phyloP scores from a whole-genome alignment of 1,139 yeast genomes.

The Taiozyma sp. region DNA sequence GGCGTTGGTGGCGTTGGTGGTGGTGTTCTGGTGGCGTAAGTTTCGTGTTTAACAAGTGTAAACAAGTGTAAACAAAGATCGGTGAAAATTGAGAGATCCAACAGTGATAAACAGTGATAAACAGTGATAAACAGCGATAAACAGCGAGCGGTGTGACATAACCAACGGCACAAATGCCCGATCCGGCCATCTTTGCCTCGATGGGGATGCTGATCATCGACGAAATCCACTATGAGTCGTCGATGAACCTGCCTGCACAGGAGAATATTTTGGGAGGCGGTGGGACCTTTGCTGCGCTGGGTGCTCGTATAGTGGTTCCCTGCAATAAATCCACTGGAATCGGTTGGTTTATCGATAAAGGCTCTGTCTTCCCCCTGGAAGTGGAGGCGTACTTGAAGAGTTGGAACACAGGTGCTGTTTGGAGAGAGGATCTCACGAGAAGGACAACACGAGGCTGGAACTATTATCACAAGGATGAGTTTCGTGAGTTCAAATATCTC shows the following conservation, averaged over 20 bases:
- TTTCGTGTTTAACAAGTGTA: not conserved
- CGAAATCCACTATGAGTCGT: slow-evolving; percentile 58
- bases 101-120: too few relatives aligned
- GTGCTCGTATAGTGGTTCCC: slow-evolving; percentile 54
- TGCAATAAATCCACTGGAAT: slow-evolving; percentile 31
- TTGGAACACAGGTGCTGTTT: slow-evolving; percentile 61
- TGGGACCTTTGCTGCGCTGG: slow-evolving; percentile 79
- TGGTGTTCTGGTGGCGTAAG: not conserved
- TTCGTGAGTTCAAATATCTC: slow-evolving; percentile 52
- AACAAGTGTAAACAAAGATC: too few relatives aligned
- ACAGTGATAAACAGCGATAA: too few relatives aligned
- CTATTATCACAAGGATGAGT: slow-evolving; percentile 14
- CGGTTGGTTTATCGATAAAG: slow-evolving; percentile 74
- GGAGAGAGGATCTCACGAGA: slow-evolving; percentile 46
- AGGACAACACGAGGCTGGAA: slow-evolving; percentile 81
- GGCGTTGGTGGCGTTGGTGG: too few relatives aligned
- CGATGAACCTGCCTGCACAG: slow-evolving; percentile 37
- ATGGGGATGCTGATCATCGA: slow-evolving; percentile 89
- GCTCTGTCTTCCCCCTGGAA: slow-evolving; percentile 62
- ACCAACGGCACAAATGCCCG: not conserved
- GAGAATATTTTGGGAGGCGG: slow-evolving; percentile 80
- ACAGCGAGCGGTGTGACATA: too few relatives aligned
- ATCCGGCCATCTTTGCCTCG: slow-evolving; percentile 13
- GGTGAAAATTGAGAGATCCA: too few relatives aligned
- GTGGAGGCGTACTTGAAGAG: slow-evolving; percentile 40